Evolutionary conservation across 192 early-diverging fungal genomes (phyloP).

Genomic region (Coemansia aciculifera): DNA sequence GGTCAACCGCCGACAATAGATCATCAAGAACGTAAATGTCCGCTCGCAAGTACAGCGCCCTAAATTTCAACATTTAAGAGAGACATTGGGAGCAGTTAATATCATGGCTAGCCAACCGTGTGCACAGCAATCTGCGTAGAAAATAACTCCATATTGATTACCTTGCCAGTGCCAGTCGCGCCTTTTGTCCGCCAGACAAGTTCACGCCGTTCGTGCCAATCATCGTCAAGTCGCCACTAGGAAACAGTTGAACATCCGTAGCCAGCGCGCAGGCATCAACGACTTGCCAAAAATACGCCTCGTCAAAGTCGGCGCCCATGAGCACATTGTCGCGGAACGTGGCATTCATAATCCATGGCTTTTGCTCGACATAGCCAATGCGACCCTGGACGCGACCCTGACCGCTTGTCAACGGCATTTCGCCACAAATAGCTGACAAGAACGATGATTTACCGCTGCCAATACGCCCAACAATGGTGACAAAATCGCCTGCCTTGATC

Average conservation of each 20-base stretch:
- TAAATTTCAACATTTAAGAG: background rate
- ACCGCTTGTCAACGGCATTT: slow-evolving; percentile 79
- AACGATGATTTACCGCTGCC: slow-evolving; percentile 74
- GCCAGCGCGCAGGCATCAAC: slow-evolving; percentile 33
- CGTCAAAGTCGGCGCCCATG: slow-evolving; percentile 21
- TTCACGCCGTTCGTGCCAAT: slow-evolving; percentile 61
- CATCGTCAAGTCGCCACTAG: slow-evolving; percentile 48
- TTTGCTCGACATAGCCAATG: slow-evolving; percentile 48
- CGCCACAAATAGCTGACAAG: slow-evolving; percentile 68
- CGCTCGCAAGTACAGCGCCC: slow-evolving; percentile 64
- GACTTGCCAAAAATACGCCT: slow-evolving; percentile 19
- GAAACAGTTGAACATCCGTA: slow-evolving; percentile 23
- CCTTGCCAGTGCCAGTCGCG: slow-evolving; percentile 63
- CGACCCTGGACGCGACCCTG: slow-evolving; percentile 66
- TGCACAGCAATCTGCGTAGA: background rate
- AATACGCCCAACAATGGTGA: slow-evolving; percentile 79
- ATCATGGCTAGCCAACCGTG: background rate
- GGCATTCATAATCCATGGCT: slow-evolving; percentile 41
- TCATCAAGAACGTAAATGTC: slow-evolving; percentile 73
- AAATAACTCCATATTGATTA: background rate
- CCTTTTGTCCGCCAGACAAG: slow-evolving; percentile 65
- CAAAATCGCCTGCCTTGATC: slow-evolving; percentile 66
- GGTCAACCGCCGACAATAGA: slow-evolving; percentile 67
- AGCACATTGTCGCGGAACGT: slow-evolving; percentile 47
- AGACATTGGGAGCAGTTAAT: background rate